Evolutionary conservation across 805 yeast species (phyloP).

Genomic region (Yamadazyma endophytica): DNA sequence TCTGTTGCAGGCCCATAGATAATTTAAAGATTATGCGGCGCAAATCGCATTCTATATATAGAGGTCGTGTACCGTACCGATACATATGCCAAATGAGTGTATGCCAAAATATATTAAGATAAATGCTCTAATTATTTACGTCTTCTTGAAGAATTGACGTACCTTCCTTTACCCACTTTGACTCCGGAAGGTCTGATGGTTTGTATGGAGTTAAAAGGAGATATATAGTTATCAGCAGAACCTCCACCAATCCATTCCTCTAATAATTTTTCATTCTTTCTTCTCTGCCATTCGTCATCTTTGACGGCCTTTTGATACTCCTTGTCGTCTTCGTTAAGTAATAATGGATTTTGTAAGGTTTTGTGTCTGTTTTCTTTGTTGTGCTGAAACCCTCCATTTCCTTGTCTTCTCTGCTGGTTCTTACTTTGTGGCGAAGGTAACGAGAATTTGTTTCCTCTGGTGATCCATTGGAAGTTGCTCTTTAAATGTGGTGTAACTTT

Average conservation of each 20-base stretch:
- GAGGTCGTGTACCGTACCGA: constrained; percentile 1
- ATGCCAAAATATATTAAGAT: background rate
- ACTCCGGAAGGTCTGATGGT: constrained; percentile 54
- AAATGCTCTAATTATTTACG: constrained; percentile 6
- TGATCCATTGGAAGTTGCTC: constrained; percentile 90
- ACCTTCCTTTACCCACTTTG: constrained; percentile 80
- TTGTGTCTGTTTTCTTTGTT: constrained; percentile 57
- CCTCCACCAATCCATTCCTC: constrained; percentile 95
- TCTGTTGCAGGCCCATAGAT: constrained; percentile 7
- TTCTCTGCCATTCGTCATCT: constrained; percentile 81
- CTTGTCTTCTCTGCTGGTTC: constrained; percentile 63
- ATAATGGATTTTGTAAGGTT: constrained; percentile 45
- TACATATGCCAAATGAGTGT: too few species aligned
- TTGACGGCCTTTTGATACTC: constrained; percentile 87
- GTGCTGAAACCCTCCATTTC: constrained; percentile 79
- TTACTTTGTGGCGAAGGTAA: constrained; percentile 86
- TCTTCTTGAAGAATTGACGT: constrained; percentile 57
- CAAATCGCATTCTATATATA: background rate
- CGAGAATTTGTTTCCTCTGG: constrained; percentile 77
- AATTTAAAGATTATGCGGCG: background rate
- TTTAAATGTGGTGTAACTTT: constrained; percentile 83
- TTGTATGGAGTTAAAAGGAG: constrained; percentile 66
- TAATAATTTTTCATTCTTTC: constrained; percentile 79
- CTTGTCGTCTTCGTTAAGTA: constrained; percentile 86
- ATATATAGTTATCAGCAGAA: constrained; percentile 76